Base-by-base conservation (phyloP, 1,284 basidiomycete species). In the Trametes hirsuta region DNA sequence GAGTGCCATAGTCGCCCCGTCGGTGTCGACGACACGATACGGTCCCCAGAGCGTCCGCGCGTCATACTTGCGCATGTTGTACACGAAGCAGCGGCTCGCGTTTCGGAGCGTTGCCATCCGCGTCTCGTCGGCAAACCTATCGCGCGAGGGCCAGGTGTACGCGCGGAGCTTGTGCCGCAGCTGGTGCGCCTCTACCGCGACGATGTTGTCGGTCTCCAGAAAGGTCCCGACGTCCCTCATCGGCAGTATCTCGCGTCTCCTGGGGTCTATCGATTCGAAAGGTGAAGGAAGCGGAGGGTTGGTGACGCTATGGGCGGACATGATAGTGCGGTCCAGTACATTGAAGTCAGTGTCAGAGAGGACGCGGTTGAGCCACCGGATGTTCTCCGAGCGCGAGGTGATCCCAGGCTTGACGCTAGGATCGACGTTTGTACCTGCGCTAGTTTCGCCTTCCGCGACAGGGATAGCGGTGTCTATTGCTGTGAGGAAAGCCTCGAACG, bases 31-130 rank as follows among this genome's bases (percentile, higher is more conserved):
- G 18, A 72, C 24, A 42, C 53, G 41, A 66, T 81, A 87, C 0
- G 88, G 87, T 2, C 86, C 88, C 81, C 83, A 89, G 25, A 74
- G 70, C 57, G 77, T 84, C 37, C 75, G 72, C 39, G 63, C 63
- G 39, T 66, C 68, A 66, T 89, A 89, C 65, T 85, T 81, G n/a
- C 81, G 77, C 50, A 89, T 76, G 69, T 88, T 80, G 71, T 90
- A 90, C 1, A 87, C 83, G 65, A 76, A 84, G 59, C 77, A 78
- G 34, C 88, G 77, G 60, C 83, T 84, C 45, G 67, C 67, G 41
- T 78, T 78, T 35, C 84, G 82, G 40, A 78, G 72, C 14, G 64
- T 59, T 35, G 65, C 68, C 46, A 80, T 68, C n/a, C 67, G 70
- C 52, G 62, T 68, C 24, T 70, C 68, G 22, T 65, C 64, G 35